Evolutionary conservation across 73 alveolate genomes (phyloP).

Genomic region (Paraurostyla sp.): DNA sequence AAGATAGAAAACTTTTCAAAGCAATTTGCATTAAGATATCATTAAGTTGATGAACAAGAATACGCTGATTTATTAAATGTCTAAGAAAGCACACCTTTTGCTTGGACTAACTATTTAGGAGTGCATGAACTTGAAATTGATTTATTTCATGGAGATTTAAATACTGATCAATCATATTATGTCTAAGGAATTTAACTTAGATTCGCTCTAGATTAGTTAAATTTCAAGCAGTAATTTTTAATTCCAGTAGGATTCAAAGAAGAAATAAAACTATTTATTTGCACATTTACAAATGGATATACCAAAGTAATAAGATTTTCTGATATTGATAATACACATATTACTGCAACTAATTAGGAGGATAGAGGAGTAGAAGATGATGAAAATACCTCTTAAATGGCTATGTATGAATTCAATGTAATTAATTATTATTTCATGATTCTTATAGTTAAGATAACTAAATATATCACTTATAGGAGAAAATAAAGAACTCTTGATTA

Average conservation of each 20-base stretch:
- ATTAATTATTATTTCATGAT: background rate
- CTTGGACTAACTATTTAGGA: conserved; percentile 63
- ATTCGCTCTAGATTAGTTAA: conserved; percentile 52
- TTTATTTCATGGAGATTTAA: conserved; percentile 33
- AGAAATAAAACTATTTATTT: conserved; percentile 1
- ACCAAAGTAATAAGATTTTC: conserved; percentile 58
- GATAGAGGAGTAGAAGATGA: conserved; percentile 52
- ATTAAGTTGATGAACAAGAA: conserved; percentile 16
- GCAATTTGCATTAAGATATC: conserved; percentile 37
- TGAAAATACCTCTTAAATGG: conserved; percentile 16
- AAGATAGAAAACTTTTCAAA: conserved; percentile 63
- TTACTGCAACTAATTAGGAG: conserved; percentile 41
- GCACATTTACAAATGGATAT: conserved; percentile 70
- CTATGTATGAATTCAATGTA: conserved; percentile 42
- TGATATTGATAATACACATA: conserved; percentile 13
- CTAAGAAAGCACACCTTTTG: conserved; percentile 14
- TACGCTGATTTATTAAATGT: conserved; percentile 55
- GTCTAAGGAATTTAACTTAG: background rate
- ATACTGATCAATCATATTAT: conserved; percentile 6
- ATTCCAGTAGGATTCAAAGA: conserved; percentile 24
- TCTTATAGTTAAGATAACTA: background rate
- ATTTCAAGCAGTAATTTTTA: background rate
- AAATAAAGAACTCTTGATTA: conserved; percentile 27
- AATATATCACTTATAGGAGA: conserved; percentile 45
- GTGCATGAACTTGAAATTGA: conserved; percentile 25